Base-by-base conservation (phyloP, 139 green algal genomes). In the Mychonastes homosphaera region DNA sequence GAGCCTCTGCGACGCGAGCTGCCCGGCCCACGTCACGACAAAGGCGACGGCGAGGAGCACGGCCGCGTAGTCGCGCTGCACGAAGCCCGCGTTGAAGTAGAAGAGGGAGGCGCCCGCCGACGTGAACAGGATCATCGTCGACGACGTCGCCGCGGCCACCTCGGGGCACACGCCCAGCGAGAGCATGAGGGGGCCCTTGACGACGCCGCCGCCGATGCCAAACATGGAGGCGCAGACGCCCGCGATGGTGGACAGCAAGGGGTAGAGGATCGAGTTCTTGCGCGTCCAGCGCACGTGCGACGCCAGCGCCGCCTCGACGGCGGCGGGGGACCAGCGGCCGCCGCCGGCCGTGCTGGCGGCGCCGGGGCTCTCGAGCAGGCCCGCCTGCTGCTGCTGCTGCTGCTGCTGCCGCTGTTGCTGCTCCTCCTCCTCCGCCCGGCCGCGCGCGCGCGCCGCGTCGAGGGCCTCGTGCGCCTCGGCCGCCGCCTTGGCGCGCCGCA, bases 201-300 rank as follows among this genome's bases (percentile, higher is more conserved):
- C 45, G 15, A 73, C 63, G 26, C 65, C 65, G 10, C 65, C 65
- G 8, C 61, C 79, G 15, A 86, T 68, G 34, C 79, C 79, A 77
- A 86, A 86, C 53, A 79, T 53, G 28, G 73, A 76, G 1, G 79
- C 79, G 2, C 76, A 46, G n/a, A 86, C 54, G 8, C 79, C 79
- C n/a, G 79, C 79, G 33, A 78, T 56, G 36, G 58, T 68, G 62
- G 67, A 83, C 23, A 83, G 41, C 32, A 47, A 21, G 0, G 79
- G 79, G 65, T 80, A 86, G 30, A 79, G 29, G 12, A 86, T 12
- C 3, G 69, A 82, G 47, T 68, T 76, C 10, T 19, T 29, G n/a
- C 41, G n/a, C 8, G 40, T 79, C 70, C 71, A 81, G 23, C 58
- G 23, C 24, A 72, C 41, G 8, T 65, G 29, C n/a, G 12, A 12